phyloP scores from a whole-genome alignment of 352 stramenopile genomes.

The Phytophthora palmivora region DNA sequence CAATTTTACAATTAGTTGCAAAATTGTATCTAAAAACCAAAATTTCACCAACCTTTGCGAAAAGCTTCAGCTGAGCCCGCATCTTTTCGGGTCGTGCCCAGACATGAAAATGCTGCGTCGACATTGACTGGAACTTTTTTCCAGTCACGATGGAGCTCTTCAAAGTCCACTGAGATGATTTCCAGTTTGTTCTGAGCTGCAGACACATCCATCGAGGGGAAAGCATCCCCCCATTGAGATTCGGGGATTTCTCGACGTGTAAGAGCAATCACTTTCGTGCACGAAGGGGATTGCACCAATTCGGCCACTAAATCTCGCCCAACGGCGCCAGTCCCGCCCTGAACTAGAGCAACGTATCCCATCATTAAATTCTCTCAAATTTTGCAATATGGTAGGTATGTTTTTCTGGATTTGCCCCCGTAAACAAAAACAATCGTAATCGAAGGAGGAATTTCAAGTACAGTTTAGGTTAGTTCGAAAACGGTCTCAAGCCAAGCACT shows the following conservation, averaged over 20 bases:
- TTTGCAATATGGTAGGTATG: too few relatives aligned
- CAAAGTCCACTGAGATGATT: slow-evolving; percentile 61
- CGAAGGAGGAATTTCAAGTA: too few relatives aligned
- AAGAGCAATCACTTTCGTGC: slow-evolving; percentile 66
- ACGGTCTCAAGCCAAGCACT: too few relatives aligned
- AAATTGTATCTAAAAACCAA: neutral
- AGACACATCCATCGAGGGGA: slow-evolving; percentile 52
- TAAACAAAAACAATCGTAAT: too few relatives aligned
- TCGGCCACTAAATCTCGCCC: slow-evolving; percentile 71
- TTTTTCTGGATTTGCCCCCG: too few relatives aligned
- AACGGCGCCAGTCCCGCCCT: slow-evolving; percentile 69
- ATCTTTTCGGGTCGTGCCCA: slow-evolving; percentile 78
- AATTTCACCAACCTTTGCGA: slow-evolving; percentile 47
- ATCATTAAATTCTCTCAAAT: slow-evolving; percentile 5
- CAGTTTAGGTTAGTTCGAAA: too few relatives aligned
- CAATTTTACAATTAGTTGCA: slow-evolving; percentile 8
- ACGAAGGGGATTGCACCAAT: slow-evolving; percentile 60
- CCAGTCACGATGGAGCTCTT: slow-evolving; percentile 47
- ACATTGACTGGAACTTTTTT: slow-evolving; percentile 41
- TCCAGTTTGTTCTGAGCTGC: slow-evolving; percentile 58
- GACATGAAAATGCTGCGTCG: slow-evolving; percentile 66
- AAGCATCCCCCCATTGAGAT: slow-evolving; percentile 44
- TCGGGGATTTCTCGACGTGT: slow-evolving; percentile 62
- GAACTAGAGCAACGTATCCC: slow-evolving; percentile 59
- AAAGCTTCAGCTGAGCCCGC: slow-evolving; percentile 67